These are phyloP conservation scores for Knoxdaviesia proteae DNA, from an alignment of 2,329 filamentous ascomycete species.

Conservation along the genomic window DNA sequence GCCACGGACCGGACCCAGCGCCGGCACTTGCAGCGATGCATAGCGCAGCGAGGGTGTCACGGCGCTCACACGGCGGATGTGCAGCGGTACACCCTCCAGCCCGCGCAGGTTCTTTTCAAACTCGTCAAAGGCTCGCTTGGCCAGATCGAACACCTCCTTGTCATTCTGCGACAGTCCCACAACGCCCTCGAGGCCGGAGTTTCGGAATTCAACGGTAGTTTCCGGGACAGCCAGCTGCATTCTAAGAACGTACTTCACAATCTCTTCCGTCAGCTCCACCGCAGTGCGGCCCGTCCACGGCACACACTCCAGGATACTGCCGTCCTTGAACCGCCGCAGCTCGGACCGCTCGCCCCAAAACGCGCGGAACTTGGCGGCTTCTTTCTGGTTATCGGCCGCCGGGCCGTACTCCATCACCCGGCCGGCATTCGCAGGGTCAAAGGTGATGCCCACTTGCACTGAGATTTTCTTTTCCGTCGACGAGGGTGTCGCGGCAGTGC, in stretches of 20 bases:
- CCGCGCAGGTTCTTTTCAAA: conserved; percentile 60
- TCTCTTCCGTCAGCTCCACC: conserved; percentile 55
- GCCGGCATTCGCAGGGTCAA: conserved; percentile 50
- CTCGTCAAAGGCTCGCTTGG: conserved; percentile 47
- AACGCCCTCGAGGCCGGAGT: conserved; percentile 26
- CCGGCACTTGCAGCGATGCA: conserved; percentile 37
- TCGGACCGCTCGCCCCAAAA: conserved; percentile 96
- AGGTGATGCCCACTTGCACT: conserved; percentile 45
- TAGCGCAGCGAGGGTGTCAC: conserved; percentile 56
- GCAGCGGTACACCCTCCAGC: conserved; percentile 70
- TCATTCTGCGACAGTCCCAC: conserved; percentile 25
- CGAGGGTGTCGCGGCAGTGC: conserved; percentile 4
- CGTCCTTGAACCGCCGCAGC: conserved; percentile 83
- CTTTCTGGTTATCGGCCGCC: conserved; percentile 63
- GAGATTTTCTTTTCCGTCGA: conserved; percentile 8
- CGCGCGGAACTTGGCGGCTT: conserved; percentile 59
- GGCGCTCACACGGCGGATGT: conserved; percentile 59
- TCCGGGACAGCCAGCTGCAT: conserved; percentile 44
- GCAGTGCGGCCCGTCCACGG: conserved; percentile 54
- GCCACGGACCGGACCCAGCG: conserved; percentile 4
- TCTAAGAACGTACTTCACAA: conserved; percentile 49
- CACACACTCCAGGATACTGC: conserved; percentile 78
- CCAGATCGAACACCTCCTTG: conserved; percentile 40
- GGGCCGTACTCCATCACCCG: conserved; percentile 78
- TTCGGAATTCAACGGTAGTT: conserved; percentile 29